Base-by-base conservation (phyloP, 2,329 filamentous ascomycete species). In the Xylariaceae sp. region DNA sequence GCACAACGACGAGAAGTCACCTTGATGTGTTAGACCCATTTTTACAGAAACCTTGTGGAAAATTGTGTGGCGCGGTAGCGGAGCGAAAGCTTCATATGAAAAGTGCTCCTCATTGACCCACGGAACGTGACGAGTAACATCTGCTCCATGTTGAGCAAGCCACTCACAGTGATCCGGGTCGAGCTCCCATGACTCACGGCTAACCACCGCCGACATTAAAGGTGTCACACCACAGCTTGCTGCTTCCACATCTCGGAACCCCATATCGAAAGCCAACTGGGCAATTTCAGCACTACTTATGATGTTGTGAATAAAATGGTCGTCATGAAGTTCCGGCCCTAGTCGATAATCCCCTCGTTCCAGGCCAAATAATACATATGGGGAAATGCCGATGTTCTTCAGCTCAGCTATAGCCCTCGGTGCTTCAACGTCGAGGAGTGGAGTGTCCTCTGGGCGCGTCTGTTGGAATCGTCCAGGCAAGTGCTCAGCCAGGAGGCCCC, bases 241-340 rank as follows among this genome's bases (percentile, higher is more conserved):
- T 0, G 2, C 16, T 18, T 49, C 45, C 21, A 49, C 27, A 15
- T 41, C 45, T 18, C 29, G 36, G 20, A 49, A 49, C 6, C 45
- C 45, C 4, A 49, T 5, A 15, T 49, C 21, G 20, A 41, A 41
- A 16, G 45, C 45, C 20, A 41, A 18, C 27, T 49, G 27, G 15
- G 45, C 45, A 18, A 4, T 4, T 18, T 11, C 6, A 33, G n/a
- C n/a, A n/a, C n/a, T n/a, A n/a, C n/a, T n/a, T n/a, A n/a, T n/a
- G n/a, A n/a, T 8, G 26, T 41, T 10, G 13, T 41, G 35, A n/a
- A 49, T 41, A 32, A 9, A 3, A 11, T 18, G 3, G 2, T 3
- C 9, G n/a, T n/a, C n/a, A 18, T 13, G 18, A 33, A 26, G 9
- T 20, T 13, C 18, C 18, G 26, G 20, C 2, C 26, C 36, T 7